Evolutionary conservation across 345 rosid species (phyloP).

Genomic region (Camelina hispida): DNA sequence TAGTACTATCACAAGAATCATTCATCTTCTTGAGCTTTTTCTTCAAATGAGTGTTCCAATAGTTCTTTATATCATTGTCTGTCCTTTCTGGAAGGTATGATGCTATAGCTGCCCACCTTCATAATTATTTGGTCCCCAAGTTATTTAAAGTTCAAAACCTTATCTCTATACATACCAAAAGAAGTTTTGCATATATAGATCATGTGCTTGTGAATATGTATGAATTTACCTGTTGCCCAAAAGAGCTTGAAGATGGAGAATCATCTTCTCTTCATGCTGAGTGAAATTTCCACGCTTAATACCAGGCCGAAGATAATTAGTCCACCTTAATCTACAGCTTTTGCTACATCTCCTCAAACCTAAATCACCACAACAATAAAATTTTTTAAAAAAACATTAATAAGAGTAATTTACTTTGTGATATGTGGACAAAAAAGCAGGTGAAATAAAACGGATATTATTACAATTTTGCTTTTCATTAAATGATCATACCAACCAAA

Average conservation of each 20-base stretch:
- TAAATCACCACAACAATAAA: constrained; percentile 44
- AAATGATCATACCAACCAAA: constrained; percentile 61
- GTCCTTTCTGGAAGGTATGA: constrained; percentile 96
- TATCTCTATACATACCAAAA: constrained; percentile 15
- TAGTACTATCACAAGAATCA: constrained; percentile 43
- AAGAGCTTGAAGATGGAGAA: constrained; percentile 96
- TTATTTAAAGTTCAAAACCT: constrained; percentile 25
- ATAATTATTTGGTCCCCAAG: constrained; percentile 34
- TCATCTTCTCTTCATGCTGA: constrained; percentile 87
- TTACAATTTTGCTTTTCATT: constrained; percentile 41
- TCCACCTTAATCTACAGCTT: constrained; percentile 97
- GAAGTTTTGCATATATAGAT: background rate
- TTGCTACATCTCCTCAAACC: constrained; percentile 95
- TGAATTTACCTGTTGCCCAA: constrained; percentile 77
- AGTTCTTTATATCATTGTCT: constrained; percentile 91
- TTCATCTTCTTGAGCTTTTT: constrained; percentile 69
- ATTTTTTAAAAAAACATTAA: background rate
- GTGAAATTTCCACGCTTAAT: constrained; percentile 91
- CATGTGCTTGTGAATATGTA: constrained; percentile 33
- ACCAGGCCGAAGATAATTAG: constrained; percentile 93
- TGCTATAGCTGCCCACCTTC: constrained; percentile 99
- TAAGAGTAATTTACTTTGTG: constrained; percentile 7
- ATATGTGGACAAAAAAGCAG: constrained; percentile 28
- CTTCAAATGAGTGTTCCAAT: constrained; percentile 93
- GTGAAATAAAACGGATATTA: constrained; percentile 27